Percentiles rank a stretch among this genome's conserved stretches.
phyloP scores from a whole-genome alignment of 1,284 basidiomycete species.

The Leccinum idahoense region DNA sequence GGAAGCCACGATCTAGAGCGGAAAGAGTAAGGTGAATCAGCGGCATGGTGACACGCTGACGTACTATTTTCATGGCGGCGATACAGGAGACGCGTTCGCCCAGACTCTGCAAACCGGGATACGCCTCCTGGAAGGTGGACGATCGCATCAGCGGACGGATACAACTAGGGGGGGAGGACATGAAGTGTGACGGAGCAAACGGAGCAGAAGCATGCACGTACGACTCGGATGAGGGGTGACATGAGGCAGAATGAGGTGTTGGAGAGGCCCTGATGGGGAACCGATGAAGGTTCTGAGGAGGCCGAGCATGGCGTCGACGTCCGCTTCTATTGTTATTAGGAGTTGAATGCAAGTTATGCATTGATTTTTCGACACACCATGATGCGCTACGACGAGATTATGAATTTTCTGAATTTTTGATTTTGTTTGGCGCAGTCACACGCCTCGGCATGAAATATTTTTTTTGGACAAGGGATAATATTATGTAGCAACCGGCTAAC shows the following conservation, averaged over 20 bases:
- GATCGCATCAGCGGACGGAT: slow-evolving; percentile 64
- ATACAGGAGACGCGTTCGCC: slow-evolving; percentile 52
- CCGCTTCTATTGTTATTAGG: no score
- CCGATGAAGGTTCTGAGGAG: slow-evolving; percentile 55
- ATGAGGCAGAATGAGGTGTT: slow-evolving; percentile 51
- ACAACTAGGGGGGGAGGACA: slow-evolving; percentile 42
- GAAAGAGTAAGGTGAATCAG: not conserved
- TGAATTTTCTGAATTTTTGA: no score
- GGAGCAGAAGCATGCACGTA: slow-evolving; percentile 31
- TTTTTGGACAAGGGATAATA: no score
- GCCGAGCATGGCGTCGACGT: slow-evolving; percentile 46
- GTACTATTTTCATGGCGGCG: slow-evolving; percentile 70
- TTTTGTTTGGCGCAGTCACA: no score
- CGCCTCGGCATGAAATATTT: no score
- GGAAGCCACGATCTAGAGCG: slow-evolving; percentile 62
- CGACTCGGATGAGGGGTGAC: slow-evolving; percentile 57
- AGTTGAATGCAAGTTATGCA: slow-evolving; percentile 8
- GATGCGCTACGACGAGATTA: no score
- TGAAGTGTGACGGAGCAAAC: not conserved
- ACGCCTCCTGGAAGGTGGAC: slow-evolving; percentile 72
- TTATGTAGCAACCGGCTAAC: no score
- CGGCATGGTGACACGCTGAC: slow-evolving; percentile 25
- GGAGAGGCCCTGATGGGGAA: slow-evolving; percentile 50
- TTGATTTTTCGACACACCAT: no score
- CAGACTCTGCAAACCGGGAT: slow-evolving; percentile 49